Evolutionary conservation across 139 green algal species (phyloP), one percentile per base, ranked within the genome.

Genomic region (Nannochloris sp.): DNA sequence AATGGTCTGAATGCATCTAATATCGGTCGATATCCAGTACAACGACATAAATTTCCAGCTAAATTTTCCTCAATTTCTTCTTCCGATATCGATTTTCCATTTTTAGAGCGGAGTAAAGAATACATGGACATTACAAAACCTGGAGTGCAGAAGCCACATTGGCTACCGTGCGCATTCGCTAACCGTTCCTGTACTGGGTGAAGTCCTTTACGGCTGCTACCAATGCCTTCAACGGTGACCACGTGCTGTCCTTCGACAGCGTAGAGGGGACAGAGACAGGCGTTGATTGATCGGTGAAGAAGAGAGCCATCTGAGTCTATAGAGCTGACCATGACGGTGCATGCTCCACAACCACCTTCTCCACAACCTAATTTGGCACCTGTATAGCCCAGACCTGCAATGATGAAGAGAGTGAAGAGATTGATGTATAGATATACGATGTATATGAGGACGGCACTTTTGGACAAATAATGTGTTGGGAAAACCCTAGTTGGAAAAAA

Each of bases 61-160:
- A 98, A 75, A 6, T 74, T 79, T 47, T 97, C 89, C 66, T 98
- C 93, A 31, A 98, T 95, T 7, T 98, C 86, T 37, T 87, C 71
- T 68, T 94, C 81, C 1, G 71, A 88, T 14, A 86, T 82, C 4
- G 72, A 30, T 14, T 74, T 56, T 24, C 37, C 59, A 2, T 67
- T 54, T 51, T 79, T 80, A 38, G 61, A 72, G 12, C 88, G 65
- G 58, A 98, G 81, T 69, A 98, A 74, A 3, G 75, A 60, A 56
- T 96, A 96, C 92, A 98, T 98, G 65, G 66, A 84, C 93, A 98
- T 98, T 2, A 98, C 92, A 74, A 98, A 98, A 23, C 92, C 92
- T 14, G 92, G 93, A 2, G 92, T 98, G 85, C 92, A 98, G 78
- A 98, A 98, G 25, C 93, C 92, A 71, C 92, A 98, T 79, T 98